Percentiles rank a stretch among this genome's conserved stretches.
These are phyloP conservation scores for Sporothrix dimorphospora DNA, from an alignment of 2,329 filamentous ascomycete genomes.

Conservation along the genomic window DNA sequence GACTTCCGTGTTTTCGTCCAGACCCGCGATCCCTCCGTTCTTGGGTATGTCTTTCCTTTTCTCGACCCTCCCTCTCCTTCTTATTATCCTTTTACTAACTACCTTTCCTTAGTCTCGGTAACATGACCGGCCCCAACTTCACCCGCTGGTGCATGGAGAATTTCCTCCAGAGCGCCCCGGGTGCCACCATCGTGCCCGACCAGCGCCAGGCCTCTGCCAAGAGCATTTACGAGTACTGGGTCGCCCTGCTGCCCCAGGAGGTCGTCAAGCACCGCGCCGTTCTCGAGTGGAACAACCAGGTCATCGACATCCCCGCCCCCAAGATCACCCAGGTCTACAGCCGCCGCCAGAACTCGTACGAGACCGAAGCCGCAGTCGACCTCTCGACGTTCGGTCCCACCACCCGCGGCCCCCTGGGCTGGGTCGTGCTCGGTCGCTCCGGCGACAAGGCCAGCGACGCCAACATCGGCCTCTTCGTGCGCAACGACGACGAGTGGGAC, in stretches of 20 bases:
- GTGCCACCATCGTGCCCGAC: conserved; percentile 35
- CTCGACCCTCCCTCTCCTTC: too few species aligned
- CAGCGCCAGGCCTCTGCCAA: conserved; percentile 34
- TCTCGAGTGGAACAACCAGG: conserved; percentile 31
- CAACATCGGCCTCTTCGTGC: conserved; percentile 53
- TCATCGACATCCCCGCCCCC: conserved; percentile 36
- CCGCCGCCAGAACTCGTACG: conserved; percentile 31
- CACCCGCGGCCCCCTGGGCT: conserved; percentile 37
- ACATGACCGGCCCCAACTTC: conserved; percentile 35
- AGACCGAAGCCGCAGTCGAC: conserved; percentile 31
- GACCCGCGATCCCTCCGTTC: conserved; percentile 38
- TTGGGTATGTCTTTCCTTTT: too few species aligned
- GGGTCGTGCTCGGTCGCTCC: conserved; percentile 43
- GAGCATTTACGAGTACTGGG: conserved; percentile 36
- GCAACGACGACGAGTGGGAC: conserved; percentile 48
- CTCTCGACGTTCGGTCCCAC: conserved; percentile 33
- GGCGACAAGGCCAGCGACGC: conserved; percentile 51
- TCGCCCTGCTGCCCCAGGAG: conserved; percentile 35
- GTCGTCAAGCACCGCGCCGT: conserved; percentile 35
- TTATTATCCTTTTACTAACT: too few species aligned
- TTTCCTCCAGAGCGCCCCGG: conserved; percentile 34
- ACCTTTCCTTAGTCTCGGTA: conserved; percentile 26
- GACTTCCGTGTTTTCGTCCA: conserved; percentile 45
- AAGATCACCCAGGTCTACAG: conserved; percentile 34
- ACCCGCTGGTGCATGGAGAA: conserved; percentile 36